Percentiles rank a stretch among this genome's conserved stretches.
Conservation (phyloP, 176 grass and related monocot species). For the Avena sativa region DNA sequence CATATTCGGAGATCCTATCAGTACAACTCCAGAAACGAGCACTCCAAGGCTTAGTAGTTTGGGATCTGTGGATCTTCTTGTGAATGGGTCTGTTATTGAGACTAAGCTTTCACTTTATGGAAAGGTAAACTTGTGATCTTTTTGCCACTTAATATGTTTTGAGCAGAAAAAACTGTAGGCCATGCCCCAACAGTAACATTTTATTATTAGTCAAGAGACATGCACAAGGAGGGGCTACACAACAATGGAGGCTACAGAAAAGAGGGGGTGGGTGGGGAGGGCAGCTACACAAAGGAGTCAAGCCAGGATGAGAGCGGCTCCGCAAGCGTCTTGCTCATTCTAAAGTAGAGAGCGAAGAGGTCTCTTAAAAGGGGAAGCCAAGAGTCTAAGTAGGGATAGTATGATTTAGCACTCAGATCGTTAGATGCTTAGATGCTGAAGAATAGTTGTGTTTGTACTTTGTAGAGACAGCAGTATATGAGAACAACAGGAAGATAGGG, state of each 20-base stretch:
- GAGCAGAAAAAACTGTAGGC: neutral
- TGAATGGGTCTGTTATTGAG: slow-evolving; percentile 91
- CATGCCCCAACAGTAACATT: neutral
- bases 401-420: neutral
- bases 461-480: slow-evolving; percentile 7
- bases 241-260: neutral
- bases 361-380: neutral
- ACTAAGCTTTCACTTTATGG: slow-evolving; percentile 86
- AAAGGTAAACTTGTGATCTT: slow-evolving; percentile 62
- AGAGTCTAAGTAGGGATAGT: slow-evolving; percentile 19
- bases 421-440: slow-evolving; percentile 11
- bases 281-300: slow-evolving; percentile 2
- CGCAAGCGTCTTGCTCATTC: neutral
- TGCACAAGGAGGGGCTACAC: neutral
- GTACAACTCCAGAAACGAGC: slow-evolving; percentile 53
- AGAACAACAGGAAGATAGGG: slow-evolving; percentile 2
- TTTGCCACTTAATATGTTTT: slow-evolving; percentile 23
- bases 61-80: slow-evolving; percentile 84
- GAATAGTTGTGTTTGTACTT: slow-evolving; percentile 6
- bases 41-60: slow-evolving; percentile 68
- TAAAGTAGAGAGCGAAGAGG: neutral
- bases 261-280: neutral
- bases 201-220: neutral
- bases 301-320: neutral
- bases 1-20: slow-evolving; percentile 73